Percentiles rank a stretch among this genome's conserved stretches.
These are phyloP conservation scores for Clitopilus passeckerianus DNA, from an alignment of 768 basidiomycete genomes.

Conservation along the genomic window DNA sequence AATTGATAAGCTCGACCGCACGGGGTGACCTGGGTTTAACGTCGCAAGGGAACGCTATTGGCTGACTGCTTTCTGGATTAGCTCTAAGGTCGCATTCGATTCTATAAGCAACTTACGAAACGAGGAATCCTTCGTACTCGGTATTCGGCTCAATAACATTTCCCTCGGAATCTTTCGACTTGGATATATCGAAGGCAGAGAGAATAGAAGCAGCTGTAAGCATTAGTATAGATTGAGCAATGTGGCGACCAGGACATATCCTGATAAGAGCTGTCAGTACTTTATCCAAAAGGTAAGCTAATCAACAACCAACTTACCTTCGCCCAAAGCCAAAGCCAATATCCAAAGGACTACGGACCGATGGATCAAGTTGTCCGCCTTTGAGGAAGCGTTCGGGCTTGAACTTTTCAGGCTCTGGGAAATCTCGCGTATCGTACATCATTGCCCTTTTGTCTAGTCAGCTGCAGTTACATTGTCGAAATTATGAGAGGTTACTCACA, in stretches of 20 bases:
- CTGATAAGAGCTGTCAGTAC: background rate
- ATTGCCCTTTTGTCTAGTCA: slow-evolving; percentile 20
- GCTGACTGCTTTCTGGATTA: background rate
- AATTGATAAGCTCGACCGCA: background rate
- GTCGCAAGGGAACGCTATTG: background rate
- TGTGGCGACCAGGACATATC: background rate
- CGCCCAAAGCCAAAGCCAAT: background rate
- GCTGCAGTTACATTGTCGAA: background rate
- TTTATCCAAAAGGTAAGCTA: background rate
- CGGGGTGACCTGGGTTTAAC: background rate
- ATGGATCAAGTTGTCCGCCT: slow-evolving; percentile 12
- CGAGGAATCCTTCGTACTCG: background rate
- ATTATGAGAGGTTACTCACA: background rate
- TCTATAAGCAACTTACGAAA: background rate
- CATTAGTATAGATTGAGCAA: background rate
- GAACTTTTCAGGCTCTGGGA: slow-evolving; percentile 23
- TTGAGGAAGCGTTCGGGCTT: slow-evolving; percentile 24
- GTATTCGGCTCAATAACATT: background rate
- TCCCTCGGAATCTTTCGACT: background rate
- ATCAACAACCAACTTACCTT: background rate
- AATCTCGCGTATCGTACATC: slow-evolving; percentile 18
- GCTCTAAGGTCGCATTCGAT: background rate
- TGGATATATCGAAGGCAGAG: background rate
- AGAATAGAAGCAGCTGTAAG: background rate
- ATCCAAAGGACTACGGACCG: background rate